Evolutionary conservation across 2,329 filamentous ascomycete genomes (phyloP), one percentile per base, ranked within the genome.

Genomic region (Dactylellina leptospora): DNA sequence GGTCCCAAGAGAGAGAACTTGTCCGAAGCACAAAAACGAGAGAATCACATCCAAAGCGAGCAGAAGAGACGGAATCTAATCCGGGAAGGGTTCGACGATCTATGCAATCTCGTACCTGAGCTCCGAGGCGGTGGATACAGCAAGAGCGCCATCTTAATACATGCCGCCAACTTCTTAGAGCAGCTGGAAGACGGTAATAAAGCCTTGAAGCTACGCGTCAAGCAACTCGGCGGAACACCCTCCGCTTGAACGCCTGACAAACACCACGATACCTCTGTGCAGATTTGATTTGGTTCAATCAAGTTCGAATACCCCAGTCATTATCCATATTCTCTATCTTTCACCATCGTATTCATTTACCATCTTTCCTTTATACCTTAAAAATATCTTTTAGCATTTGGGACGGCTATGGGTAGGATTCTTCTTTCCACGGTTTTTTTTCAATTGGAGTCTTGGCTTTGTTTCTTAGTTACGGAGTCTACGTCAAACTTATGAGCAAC

Each of bases 31-130:
- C 90, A 95, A 79, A 95, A 93, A 80, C 84, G 91, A 47, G 88
- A 88, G 77, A 96, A 96, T 75, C 91, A 96, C 78, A 95, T 96
- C 74, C 84, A 88, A 56, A 95, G 91, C 56, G 92, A 96, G 78
- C 91, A 96, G 80, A 96, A 95, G 80, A 85, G 92, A 30, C 85
- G 92, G 50, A 91, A 91, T 23, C 82, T 92, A 48, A 93, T 93
- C 77, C 90, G 92, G 77, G 85, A 90, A 75, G 91, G 91, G 0
- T 96, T 93, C 76, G 89, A 92, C 44, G 90, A 93, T 66, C 81
- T 96, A n/a, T 86, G 86, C 74, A 84, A 87, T 25, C 82, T 96
- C 20, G 90, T 96, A 0, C 92, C 92, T 0, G 88, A 87, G 13
- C 83, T 96, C 9, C 85, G 85, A 61, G 87, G 86, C 23, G 89